A percentile compares a stretch with the other conserved stretches of the same genome.
Evolutionary conservation across 805 yeast species (phyloP).

Genomic region (Zygosaccharomyces kombuchaensis): DNA sequence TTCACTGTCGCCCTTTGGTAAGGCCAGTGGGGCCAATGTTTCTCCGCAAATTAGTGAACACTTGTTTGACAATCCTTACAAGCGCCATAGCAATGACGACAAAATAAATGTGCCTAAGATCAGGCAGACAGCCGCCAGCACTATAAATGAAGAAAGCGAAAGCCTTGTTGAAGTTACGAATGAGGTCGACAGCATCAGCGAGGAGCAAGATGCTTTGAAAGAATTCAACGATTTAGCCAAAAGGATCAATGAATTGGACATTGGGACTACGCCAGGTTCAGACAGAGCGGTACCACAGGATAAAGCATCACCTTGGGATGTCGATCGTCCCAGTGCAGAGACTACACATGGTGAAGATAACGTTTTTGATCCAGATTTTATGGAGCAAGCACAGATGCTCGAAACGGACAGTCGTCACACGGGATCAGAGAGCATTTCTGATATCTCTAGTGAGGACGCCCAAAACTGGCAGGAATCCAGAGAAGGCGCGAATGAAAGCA

Average conservation of each 20-base stretch:
- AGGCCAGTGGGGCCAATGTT: slow-evolving; percentile 1
- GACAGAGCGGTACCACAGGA: slow-evolving; percentile 1
- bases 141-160: slow-evolving; percentile 9
- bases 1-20: slow-evolving; percentile 18
- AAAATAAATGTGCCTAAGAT: slow-evolving; percentile 14
- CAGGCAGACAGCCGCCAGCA: slow-evolving; percentile 2
- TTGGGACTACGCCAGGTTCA: slow-evolving; percentile 6
- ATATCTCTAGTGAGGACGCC: slow-evolving; percentile 3
- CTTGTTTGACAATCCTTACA: slow-evolving; percentile 24
- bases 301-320: slow-evolving; percentile 8
- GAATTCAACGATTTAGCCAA: slow-evolving; percentile 20
- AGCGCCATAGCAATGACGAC: slow-evolving; percentile 21
- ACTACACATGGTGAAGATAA: slow-evolving; percentile 14
- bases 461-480: neutral
- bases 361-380: slow-evolving; percentile 32
- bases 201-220: slow-evolving; percentile 9
- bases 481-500: neutral
- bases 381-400: slow-evolving; percentile 29
- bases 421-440: slow-evolving; percentile 8
- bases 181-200: slow-evolving; percentile 5
- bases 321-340: neutral
- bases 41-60: slow-evolving; percentile 15
- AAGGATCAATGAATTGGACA: slow-evolving; percentile 20
- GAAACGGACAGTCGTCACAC: slow-evolving; percentile 33
- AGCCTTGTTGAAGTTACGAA: neutral